Percentiles rank a stretch among this genome's conserved stretches.
These are phyloP conservation scores for Globisporangium polare DNA, from an alignment of 352 stramenopile genomes.

Conservation along the genomic window DNA sequence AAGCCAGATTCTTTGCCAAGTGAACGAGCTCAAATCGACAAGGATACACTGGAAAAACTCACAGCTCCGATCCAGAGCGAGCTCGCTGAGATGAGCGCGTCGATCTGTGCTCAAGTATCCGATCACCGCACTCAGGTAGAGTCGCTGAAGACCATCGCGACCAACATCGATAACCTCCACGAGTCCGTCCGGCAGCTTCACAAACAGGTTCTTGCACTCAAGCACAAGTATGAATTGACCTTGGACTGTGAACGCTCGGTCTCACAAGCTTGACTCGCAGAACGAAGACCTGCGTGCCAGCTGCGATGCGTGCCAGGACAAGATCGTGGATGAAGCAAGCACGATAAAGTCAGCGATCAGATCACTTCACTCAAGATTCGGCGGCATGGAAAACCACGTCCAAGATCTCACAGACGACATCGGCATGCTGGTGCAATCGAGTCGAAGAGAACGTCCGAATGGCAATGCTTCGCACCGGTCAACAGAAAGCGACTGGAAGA, in stretches of 20 bases:
- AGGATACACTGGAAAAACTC: constrained; percentile 12
- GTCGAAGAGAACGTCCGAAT: constrained; percentile 9
- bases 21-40: constrained; percentile 7
- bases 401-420: constrained; percentile 23
- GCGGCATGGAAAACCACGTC: constrained; percentile 25
- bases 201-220: constrained; percentile 12
- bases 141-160: constrained; percentile 10
- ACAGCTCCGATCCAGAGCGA: constrained; percentile 14
- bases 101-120: constrained; percentile 7
- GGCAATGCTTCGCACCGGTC: not conserved
- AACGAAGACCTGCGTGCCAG: constrained; percentile 10
- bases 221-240: not conserved
- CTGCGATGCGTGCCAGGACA: constrained; percentile 22
- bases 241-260: not conserved
- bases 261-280: constrained; percentile 10
- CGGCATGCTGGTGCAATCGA: constrained; percentile 18
- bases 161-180: not conserved
- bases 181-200: constrained; percentile 9
- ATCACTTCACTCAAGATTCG: constrained; percentile 19
- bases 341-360: constrained; percentile 16
- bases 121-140: not conserved
- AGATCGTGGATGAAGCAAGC: constrained; percentile 16
- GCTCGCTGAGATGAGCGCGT: constrained; percentile 1
- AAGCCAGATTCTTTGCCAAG: not conserved
- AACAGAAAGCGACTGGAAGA: constrained; percentile 3